Evolutionary conservation across 108 stramenopile species (phyloP).

Genomic region (Cyclotella atomus): DNA sequence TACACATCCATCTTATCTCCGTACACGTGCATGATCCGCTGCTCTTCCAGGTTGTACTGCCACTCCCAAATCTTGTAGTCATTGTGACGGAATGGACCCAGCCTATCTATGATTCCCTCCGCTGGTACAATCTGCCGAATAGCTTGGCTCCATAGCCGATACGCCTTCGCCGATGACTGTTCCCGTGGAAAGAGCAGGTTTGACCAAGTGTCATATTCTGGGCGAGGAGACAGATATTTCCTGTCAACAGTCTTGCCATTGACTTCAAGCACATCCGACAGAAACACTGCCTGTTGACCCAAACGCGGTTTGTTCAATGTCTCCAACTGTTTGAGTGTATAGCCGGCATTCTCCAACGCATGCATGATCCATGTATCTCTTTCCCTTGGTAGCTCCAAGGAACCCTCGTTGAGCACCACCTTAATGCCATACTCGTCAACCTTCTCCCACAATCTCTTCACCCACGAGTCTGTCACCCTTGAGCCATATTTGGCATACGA

Average conservation of each 20-base stretch:
- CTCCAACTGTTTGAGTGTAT: neutral
- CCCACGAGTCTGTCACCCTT: neutral
- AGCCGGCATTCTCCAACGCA: neutral
- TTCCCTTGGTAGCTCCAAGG: slow-evolving; percentile 11
- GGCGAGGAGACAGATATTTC: neutral
- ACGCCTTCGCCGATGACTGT: neutral
- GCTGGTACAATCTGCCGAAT: neutral
- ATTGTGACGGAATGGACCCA: neutral
- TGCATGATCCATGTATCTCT: slow-evolving; percentile 16
- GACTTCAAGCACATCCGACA: slow-evolving; percentile 3
- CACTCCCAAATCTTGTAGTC: neutral
- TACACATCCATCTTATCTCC: too few relatives aligned
- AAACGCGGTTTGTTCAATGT: neutral
- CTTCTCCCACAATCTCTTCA: slow-evolving; percentile 18
- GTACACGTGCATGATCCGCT: neutral
- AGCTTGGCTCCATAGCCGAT: neutral
- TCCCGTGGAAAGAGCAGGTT: neutral
- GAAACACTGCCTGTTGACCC: slow-evolving; percentile 1
- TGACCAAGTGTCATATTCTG: neutral
- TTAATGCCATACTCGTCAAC: neutral
- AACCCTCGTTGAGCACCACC: neutral
- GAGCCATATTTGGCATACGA: neutral
- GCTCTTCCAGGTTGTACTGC: neutral
- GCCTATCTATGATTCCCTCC: neutral
- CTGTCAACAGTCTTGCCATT: neutral